These are phyloP conservation scores for Russula brevipes DNA, from an alignment of 768 basidiomycete species.

Conservation along the genomic window DNA sequence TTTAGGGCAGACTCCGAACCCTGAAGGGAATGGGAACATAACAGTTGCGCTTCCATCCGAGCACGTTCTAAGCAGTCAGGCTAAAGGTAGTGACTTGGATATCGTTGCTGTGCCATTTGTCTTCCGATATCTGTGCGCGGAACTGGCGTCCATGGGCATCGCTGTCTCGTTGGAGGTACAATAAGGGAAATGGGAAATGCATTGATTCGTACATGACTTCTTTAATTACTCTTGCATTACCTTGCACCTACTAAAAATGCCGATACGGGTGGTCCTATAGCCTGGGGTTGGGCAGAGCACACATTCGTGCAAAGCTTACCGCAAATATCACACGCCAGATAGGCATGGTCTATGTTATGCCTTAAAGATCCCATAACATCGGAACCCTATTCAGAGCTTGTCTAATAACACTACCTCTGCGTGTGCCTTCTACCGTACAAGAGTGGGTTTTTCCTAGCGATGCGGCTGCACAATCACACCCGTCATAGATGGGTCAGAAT, in stretches of 20 bases:
- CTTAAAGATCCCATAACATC: neutral
- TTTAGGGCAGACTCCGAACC: constrained; percentile 41
- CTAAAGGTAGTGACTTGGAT: constrained; percentile 81
- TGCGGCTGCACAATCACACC: neutral
- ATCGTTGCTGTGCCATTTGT: constrained; percentile 95
- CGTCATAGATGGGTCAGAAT: too few relatives aligned
- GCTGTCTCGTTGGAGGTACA: constrained; percentile 76
- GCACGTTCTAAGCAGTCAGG: constrained; percentile 53
- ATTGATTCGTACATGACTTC: too few relatives aligned
- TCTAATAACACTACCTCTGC: neutral
- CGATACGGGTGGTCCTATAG: neutral
- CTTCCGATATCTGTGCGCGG: constrained; percentile 90
- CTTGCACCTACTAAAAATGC: neutral
- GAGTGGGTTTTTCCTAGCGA: neutral
- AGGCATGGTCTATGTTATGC: too few relatives aligned
- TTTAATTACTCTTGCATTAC: too few relatives aligned
- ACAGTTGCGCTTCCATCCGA: constrained; percentile 61
- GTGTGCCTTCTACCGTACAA: neutral
- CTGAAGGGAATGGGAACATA: constrained; percentile 44
- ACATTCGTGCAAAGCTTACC: neutral
- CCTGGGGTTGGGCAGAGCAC: neutral
- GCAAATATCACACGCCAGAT: too few relatives aligned
- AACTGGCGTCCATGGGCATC: constrained; percentile 98
- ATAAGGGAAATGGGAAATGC: constrained; percentile 2
- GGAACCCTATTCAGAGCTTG: neutral